Percentiles rank a stretch among this genome's conserved stretches.
These are phyloP conservation scores for Torulaspora gathmanii DNA, from an alignment of 805 yeast species.

Conservation along the genomic window DNA sequence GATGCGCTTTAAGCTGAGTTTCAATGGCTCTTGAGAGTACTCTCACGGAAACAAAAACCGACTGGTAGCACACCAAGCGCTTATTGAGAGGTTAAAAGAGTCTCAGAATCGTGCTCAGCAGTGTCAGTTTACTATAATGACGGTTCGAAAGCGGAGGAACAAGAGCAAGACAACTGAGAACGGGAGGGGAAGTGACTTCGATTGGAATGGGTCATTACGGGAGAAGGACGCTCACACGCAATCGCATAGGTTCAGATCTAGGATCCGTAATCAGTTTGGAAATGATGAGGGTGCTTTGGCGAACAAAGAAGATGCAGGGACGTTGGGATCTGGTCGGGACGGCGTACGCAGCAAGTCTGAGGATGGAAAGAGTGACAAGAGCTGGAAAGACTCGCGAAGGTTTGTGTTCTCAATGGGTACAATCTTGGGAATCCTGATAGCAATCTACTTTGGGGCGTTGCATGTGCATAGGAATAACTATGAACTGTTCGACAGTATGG, in stretches of 20 bases:
- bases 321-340: constrained; percentile 5
- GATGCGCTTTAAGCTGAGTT: constrained; percentile 2
- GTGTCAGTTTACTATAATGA: constrained; percentile 3
- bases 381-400: constrained; percentile 48
- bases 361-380: constrained; percentile 9
- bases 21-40: background rate
- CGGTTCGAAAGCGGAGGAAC: constrained; percentile 3
- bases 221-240: background rate
- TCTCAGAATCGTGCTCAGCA: background rate
- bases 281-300: background rate
- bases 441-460: constrained; percentile 53
- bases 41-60: background rate
- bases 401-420: constrained; percentile 68
- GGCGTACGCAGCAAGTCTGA: background rate
- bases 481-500: constrained; percentile 43
- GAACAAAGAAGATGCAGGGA: constrained; percentile 1
- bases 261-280: constrained; percentile 9
- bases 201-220: constrained; percentile 1
- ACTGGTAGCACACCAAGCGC: background rate
- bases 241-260: constrained; percentile 5
- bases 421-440: constrained; percentile 58
- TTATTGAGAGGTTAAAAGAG: background rate
- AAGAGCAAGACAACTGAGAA: background rate
- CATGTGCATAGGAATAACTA: constrained; percentile 27
- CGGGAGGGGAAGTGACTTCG: constrained; percentile 1